Conservation (phyloP, 164 flowering plant genomes). For the Tinospora cordifolia region DNA sequence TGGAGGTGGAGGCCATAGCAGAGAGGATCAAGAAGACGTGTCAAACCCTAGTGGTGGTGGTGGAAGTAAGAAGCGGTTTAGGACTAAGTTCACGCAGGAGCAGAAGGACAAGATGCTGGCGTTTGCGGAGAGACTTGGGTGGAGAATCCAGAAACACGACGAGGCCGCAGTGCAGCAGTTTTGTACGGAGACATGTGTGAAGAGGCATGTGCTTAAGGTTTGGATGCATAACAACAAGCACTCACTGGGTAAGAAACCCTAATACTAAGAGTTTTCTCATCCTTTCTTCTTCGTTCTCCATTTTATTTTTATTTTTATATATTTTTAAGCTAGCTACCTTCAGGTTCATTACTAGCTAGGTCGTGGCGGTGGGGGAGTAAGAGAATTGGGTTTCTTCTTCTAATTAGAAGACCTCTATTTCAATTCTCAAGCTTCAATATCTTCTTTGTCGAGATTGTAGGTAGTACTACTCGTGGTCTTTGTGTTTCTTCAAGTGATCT, state of each 20-base stretch:
- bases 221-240: constrained; percentile 93
- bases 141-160: constrained; percentile 74
- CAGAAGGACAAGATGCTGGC: constrained; percentile 71
- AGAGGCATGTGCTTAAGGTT: constrained; percentile 63
- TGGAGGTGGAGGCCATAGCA: constrained; percentile 25
- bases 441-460: background rate
- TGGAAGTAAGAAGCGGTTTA: constrained; percentile 46
- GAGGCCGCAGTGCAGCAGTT: constrained; percentile 59
- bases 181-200: constrained; percentile 42
- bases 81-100: constrained; percentile 63
- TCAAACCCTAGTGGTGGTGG: constrained; percentile 55
- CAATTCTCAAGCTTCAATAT: too few species aligned
- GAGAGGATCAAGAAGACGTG: constrained; percentile 41
- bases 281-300: too few species aligned
- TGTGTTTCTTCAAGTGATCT: background rate
- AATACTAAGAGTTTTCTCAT: constrained; percentile 1
- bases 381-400: too few species aligned
- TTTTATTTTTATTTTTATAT: too few species aligned
- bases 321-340: too few species aligned
- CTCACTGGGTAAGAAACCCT: constrained; percentile 71
- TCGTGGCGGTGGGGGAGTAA: too few species aligned
- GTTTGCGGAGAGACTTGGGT: constrained; percentile 61
- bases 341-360: too few species aligned
- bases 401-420: too few species aligned
- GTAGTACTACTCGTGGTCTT: constrained; percentile 9